A percentile compares a stretch with the other conserved stretches of the same genome.
Evolutionary conservation across 1,284 basidiomycete genomes (phyloP).

Genomic region (Pisolithus thermaeus): DNA sequence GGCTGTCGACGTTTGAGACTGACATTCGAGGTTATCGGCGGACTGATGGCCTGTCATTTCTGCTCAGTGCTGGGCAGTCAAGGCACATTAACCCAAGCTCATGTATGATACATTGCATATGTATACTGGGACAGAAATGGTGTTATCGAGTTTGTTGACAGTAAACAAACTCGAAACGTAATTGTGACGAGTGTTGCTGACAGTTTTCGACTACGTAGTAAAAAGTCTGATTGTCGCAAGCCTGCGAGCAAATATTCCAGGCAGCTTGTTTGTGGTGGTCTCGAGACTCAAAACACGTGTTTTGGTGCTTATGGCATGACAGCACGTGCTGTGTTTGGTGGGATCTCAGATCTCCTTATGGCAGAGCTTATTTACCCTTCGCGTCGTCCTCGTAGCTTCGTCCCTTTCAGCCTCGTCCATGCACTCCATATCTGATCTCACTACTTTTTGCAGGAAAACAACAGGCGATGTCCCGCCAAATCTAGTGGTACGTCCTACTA

Average conservation of each 20-base stretch:
- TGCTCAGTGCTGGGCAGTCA: too few species aligned
- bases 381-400: slow-evolving; percentile 5
- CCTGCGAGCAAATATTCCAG: too few species aligned
- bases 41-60: too few species aligned
- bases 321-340: slow-evolving; percentile 19
- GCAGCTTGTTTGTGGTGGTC: background rate
- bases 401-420: slow-evolving; percentile 30
- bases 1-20: too few species aligned
- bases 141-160: background rate
- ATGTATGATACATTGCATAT: background rate
- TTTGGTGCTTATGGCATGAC: slow-evolving; percentile 5
- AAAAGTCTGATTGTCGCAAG: too few species aligned
- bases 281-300: slow-evolving; percentile 21
- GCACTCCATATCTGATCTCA: slow-evolving; percentile 84
- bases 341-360: slow-evolving; percentile 27
- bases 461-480: slow-evolving; percentile 84
- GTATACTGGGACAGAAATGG: background rate
- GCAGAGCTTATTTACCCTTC: slow-evolving; percentile 8
- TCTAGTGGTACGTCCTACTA: slow-evolving; percentile 63
- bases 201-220: too few species aligned
- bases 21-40: too few species aligned
- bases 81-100: background rate
- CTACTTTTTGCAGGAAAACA: slow-evolving; percentile 78
- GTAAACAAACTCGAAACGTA: background rate
- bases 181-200: background rate